Evolutionary conservation across 1,284 basidiomycete genomes (phyloP), one percentile per base, ranked within the genome.

Genomic region (Bondarzewia mesenterica): DNA sequence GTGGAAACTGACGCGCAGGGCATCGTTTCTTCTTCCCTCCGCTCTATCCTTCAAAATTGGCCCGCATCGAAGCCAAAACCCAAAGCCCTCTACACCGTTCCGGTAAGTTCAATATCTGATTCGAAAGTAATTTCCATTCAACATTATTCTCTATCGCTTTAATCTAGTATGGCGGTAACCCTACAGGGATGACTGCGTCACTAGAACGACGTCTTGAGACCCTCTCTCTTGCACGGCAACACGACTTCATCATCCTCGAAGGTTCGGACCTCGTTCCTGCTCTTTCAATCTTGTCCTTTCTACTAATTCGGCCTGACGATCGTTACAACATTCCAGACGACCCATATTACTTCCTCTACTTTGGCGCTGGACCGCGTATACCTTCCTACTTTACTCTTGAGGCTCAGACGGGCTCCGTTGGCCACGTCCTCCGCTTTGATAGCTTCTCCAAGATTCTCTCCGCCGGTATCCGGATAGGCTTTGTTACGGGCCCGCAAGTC

Each of bases 361-460:
- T 81, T 49, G 82, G 86, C 50, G 72, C 70, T 61, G 75, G 68
- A 50, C 78, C 73, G 42, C 80, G 74, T 27, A 77, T 72, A 29
- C 80, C 85, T 1, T 89, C 84, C 0, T 94, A 93, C 65, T 92
- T 93, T 62, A 69, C 77, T 46, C 72, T 93, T 40, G 91, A 94
- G 60, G 71, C 63, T 0, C 58, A 65, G 43, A 59, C 66, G 3
- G 71, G 78, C 16, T 73, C 77, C 53, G 75, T 79, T 25, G 90
- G 90, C 3, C 78, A 84, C n/a, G 89, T 93, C 7, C 53, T 93
- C 21, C 78, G 92, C 35, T 90, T 93, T 62, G 92, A 94, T 63
- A 89, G 86, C 61, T 75, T 96, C 52, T 90, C 86, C 49, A 97
- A 97, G 71, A 74, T 95, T 38, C 71, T 94, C 18, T 89, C 88